These are phyloP conservation scores for Acanthamoeba healyi DNA, from an alignment of 208 protist genomes.

Conservation along the genomic window DNA sequence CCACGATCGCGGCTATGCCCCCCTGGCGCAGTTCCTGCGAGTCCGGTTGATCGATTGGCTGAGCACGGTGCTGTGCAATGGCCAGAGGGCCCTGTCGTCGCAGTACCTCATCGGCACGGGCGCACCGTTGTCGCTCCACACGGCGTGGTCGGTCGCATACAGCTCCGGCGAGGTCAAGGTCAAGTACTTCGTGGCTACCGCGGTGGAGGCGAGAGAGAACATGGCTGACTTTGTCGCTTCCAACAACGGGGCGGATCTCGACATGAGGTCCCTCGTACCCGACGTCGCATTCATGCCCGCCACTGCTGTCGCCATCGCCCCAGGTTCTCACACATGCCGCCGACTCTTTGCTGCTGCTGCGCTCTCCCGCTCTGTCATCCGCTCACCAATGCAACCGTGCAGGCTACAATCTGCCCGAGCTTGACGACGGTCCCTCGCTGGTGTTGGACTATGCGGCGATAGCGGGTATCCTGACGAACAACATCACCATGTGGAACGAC, in stretches of 20 bases:
- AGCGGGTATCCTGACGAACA: no score
- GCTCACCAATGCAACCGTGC: no score
- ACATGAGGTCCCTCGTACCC: no score
- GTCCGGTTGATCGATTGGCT: background rate
- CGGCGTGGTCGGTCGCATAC: background rate
- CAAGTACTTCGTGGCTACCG: constrained; percentile 20
- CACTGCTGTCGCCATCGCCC: no score
- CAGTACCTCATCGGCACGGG: background rate
- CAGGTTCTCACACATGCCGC: no score
- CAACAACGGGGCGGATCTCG: no score
- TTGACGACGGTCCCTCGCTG: background rate
- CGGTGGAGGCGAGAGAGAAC: no score
- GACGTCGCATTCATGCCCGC: no score
- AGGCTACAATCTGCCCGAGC: background rate
- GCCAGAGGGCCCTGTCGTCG: background rate
- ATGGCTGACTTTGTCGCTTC: no score
- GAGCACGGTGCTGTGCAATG: background rate
- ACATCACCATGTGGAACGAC: constrained; percentile 38
- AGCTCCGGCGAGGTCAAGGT: background rate
- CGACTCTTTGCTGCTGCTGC: no score
- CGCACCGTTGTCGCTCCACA: background rate
- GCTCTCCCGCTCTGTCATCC: no score
- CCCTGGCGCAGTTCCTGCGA: background rate
- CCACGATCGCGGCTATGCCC: background rate
- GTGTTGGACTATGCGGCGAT: background rate